Conservation (phyloP, 1,284 basidiomycete species). For the Ceratobasidium sp. region DNA sequence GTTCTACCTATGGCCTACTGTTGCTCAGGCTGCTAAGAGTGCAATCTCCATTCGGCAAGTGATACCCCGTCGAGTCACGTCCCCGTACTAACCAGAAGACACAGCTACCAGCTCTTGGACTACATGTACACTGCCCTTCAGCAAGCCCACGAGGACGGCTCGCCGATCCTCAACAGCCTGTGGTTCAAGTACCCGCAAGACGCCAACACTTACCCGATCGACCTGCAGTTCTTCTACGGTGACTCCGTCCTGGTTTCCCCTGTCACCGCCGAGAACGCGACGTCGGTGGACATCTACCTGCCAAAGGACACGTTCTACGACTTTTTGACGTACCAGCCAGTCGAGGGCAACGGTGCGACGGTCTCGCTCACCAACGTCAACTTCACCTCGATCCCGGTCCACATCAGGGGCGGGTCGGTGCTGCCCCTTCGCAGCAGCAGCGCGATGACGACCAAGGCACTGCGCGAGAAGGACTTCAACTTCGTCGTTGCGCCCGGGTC, state of each 20-base stretch:
- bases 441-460: conserved; percentile 65
- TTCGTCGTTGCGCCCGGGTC: conserved; percentile 64
- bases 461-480: conserved; percentile 66
- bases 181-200: conserved; percentile 73
- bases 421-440: conserved; percentile 62
- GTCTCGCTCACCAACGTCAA: conserved; percentile 59
- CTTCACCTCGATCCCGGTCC: conserved; percentile 65
- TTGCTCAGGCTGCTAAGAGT: conserved; percentile 65
- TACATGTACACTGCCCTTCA: conserved; percentile 78
- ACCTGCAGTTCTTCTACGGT: conserved; percentile 74
- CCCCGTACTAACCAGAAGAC: neutral
- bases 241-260: conserved; percentile 71
- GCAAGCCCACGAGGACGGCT: conserved; percentile 62
- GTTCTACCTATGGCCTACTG: conserved; percentile 69
- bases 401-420: conserved; percentile 66
- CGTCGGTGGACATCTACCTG: conserved; percentile 66
- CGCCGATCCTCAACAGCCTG: conserved; percentile 66
- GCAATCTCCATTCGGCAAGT: conserved; percentile 64
- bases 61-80: neutral
- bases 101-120: conserved; percentile 56
- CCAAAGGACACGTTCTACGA: conserved; percentile 72
- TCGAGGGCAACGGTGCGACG: conserved; percentile 57
- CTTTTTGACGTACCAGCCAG: conserved; percentile 59
- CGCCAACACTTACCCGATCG: conserved; percentile 62
- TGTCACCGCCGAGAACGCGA: conserved; percentile 67